Percentiles rank a stretch among this genome's conserved stretches.
phyloP scores from a whole-genome alignment of 345 rosid genomes.

The Ailanthus altissimus region DNA sequence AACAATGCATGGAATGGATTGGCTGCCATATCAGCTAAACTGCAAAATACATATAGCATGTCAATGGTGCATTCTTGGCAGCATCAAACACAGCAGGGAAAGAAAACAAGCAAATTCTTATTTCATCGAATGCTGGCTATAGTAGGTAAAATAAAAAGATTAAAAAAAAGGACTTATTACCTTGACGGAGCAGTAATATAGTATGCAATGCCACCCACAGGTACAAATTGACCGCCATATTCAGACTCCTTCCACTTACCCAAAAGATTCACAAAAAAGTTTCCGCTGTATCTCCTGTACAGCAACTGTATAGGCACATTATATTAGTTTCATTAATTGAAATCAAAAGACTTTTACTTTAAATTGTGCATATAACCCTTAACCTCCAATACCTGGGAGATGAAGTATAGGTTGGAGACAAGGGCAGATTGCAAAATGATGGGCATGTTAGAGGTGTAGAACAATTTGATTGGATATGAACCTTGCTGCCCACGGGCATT shows the following conservation, averaged over 20 bases:
- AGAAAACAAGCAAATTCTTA: background rate
- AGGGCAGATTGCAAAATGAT: slow-evolving; percentile 84
- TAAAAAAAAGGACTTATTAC: slow-evolving; percentile 32
- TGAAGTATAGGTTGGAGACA: slow-evolving; percentile 79
- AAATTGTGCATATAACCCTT: background rate
- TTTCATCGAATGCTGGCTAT: background rate
- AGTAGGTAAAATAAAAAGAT: background rate
- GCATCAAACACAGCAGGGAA: background rate
- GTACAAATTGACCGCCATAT: slow-evolving; percentile 71
- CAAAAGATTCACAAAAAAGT: slow-evolving; percentile 76
- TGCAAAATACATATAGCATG: slow-evolving; percentile 33
- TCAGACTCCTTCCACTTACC: slow-evolving; percentile 91
- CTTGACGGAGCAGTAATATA: slow-evolving; percentile 85
- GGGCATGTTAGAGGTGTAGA: slow-evolving; percentile 95
- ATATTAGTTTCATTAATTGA: background rate
- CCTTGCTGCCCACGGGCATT: slow-evolving; percentile 95
- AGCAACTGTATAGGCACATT: slow-evolving; percentile 52
- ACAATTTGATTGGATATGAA: slow-evolving; percentile 82
- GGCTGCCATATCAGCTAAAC: slow-evolving; percentile 92
- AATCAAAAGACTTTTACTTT: background rate
- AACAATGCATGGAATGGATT: slow-evolving; percentile 88
- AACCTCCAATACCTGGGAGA: slow-evolving; percentile 64
- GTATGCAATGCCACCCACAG: slow-evolving; percentile 83
- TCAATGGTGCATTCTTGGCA: background rate
- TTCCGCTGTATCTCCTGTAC: slow-evolving; percentile 76